Percentiles rank a stretch among this genome's conserved stretches.
These are phyloP conservation scores for Citrus inodora DNA, from an alignment of 345 rosid species.

Conservation along the genomic window DNA sequence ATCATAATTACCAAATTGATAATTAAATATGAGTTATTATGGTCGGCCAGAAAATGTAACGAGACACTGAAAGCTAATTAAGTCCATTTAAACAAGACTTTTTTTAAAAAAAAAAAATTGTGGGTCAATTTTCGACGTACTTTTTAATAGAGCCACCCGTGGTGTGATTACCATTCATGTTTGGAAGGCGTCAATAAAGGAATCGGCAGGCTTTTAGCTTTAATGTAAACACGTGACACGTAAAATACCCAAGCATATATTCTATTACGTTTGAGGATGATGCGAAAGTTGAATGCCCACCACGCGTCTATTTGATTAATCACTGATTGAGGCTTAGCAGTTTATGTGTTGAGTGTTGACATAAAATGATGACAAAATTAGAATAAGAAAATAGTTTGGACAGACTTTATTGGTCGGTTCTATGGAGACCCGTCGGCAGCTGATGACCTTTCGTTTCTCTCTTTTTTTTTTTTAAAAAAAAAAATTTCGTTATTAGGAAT, in stretches of 20 bases:
- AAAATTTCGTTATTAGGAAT: background rate
- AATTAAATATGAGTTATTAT: background rate
- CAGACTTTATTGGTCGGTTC: slow-evolving; percentile 1
- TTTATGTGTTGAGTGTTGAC: background rate
- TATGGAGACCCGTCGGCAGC: background rate
- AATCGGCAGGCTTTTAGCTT: background rate
- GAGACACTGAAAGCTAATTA: background rate
- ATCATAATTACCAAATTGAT: background rate
- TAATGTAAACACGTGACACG: slow-evolving; percentile 8
- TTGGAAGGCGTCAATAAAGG: background rate
- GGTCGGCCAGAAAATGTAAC: background rate
- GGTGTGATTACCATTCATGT: background rate
- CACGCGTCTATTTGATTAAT: background rate
- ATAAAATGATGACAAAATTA: background rate
- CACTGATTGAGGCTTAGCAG: background rate
- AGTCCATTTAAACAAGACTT: background rate
- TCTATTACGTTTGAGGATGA: too few species aligned
- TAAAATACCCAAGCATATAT: too few species aligned
- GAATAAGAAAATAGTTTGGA: background rate
- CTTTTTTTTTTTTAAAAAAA: background rate
- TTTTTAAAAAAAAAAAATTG: too few species aligned
- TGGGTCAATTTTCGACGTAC: background rate
- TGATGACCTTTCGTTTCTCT: background rate
- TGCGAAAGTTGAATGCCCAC: slow-evolving; percentile 7
- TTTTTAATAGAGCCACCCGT: background rate